These are phyloP conservation scores for Knufia petricola DNA, from an alignment of 2,329 filamentous ascomycete genomes.

Conservation along the genomic window DNA sequence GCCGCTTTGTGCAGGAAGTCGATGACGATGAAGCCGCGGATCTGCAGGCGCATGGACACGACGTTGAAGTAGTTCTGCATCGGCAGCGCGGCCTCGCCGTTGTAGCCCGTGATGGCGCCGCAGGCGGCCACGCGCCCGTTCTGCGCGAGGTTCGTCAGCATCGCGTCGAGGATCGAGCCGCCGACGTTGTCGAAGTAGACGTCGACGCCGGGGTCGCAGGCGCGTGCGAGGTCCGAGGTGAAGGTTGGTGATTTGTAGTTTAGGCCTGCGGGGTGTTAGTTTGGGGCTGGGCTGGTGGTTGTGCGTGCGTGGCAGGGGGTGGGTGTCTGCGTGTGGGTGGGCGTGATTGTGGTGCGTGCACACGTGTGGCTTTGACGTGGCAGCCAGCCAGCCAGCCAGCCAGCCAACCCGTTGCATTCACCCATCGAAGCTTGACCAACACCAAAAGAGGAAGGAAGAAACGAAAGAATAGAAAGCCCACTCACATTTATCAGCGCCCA, in stretches of 20 bases:
- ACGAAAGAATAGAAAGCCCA: not conserved
- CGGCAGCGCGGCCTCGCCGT: conserved; percentile 18
- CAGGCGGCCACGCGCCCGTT: conserved; percentile 39
- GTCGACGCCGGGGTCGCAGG: conserved; percentile 39
- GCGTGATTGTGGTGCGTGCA: too few species aligned
- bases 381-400: too few species aligned
- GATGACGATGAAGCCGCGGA: conserved; percentile 29
- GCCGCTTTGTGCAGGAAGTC: conserved; percentile 52
- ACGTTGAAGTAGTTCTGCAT: conserved; percentile 40
- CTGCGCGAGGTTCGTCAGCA: conserved; percentile 15
- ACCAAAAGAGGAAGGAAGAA: not conserved
- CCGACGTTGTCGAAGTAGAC: conserved; percentile 60
- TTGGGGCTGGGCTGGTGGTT: too few species aligned
- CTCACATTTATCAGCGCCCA: conserved; percentile 47
- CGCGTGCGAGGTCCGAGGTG: conserved; percentile 35
- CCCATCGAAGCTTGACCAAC: not conserved
- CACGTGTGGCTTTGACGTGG: too few species aligned
- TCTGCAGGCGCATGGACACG: conserved; percentile 31
- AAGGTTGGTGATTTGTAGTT: conserved; percentile 58
- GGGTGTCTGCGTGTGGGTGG: too few species aligned
- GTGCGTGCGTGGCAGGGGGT: too few species aligned
- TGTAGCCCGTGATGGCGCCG: conserved; percentile 45
- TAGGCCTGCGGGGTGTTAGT: conserved; percentile 29
- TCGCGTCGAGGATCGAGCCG: conserved; percentile 18
- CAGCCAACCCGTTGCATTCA: not conserved